A percentile compares a stretch with the other conserved stretches of the same genome.
Conservation (phyloP, 2,329 filamentous ascomycete species). For the Colletotrichum melonis region DNA sequence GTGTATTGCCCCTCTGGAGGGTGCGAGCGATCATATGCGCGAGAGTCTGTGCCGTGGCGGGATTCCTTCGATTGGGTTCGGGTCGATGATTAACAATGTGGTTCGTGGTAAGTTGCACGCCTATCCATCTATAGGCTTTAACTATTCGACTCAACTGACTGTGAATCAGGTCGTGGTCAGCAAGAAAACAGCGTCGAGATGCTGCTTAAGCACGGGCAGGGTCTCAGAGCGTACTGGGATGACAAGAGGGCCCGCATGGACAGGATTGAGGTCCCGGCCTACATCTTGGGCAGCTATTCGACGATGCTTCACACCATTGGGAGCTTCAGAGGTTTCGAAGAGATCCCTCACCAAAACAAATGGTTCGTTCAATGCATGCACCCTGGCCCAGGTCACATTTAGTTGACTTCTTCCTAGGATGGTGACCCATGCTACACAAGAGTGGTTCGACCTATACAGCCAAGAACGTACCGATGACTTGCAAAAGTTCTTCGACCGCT, state of each 20-base stretch:
- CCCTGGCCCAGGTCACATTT: background rate
- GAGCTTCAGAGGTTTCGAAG: conserved; percentile 16
- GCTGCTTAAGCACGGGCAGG: background rate
- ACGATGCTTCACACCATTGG: conserved; percentile 14
- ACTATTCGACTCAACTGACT: background rate
- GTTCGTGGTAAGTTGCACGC: background rate
- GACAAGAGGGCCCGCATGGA: conserved; percentile 17
- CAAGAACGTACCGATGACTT: conserved; percentile 38
- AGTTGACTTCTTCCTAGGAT: background rate
- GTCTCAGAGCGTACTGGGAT: background rate
- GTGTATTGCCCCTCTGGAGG: conserved; percentile 12
- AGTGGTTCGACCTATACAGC: conserved; percentile 44
- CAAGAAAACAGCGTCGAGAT: conserved; percentile 1
- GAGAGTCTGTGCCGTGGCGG: background rate
- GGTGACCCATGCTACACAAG: conserved; percentile 38
- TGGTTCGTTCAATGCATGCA: background rate
- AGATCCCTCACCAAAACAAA: conserved; percentile 21
- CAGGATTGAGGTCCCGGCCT: conserved; percentile 7
- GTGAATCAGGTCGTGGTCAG: background rate
- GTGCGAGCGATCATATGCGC: conserved; percentile 5
- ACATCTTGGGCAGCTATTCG: conserved; percentile 9
- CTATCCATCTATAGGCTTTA: background rate
- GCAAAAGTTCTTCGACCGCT: conserved; percentile 37
- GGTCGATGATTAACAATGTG: background rate
- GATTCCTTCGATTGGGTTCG: background rate